Base-by-base conservation (phyloP, 2,329 filamentous ascomycete species). In the Monilinia fructigena region DNA sequence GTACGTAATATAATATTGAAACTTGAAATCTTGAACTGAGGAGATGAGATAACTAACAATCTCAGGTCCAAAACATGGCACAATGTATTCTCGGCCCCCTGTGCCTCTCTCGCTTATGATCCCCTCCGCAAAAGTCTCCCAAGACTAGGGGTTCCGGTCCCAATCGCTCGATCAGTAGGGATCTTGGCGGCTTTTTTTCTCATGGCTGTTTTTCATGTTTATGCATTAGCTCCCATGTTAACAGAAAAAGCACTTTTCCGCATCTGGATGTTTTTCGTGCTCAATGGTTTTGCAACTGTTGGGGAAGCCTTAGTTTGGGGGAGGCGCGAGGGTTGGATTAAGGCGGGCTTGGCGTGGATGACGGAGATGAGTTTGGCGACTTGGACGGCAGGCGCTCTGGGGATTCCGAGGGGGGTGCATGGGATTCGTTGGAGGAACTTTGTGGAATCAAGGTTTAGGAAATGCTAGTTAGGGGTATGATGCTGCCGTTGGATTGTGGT, bases 191-290 rank as follows among this genome's bases (percentile, higher is more conserved):
- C 76, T 0, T 80, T 80, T 63, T 69, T 64, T 23, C 68, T 80
- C 16, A 80, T 80, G 79, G 77, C 75, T 0, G 55, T 73, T 11
- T 80, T 80, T 67, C 79, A 80, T 62, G 72, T 78, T 8, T 79
- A 78, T 69, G 75, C 73, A 1, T 67, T 80, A 14, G 69, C 72
- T 26, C 78, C 78, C 4, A 74, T 80, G 35, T 65, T 80, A 0
- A 70, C 71, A 0, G 53, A 64, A 8, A 72, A 76, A 66, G 77
- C 73, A 1, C 68, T 78, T 18, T 66, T 69, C 40, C 71, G 78
- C 23, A 76, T 80, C 28, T 76, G 72, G 3, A 53, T 75, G 4
- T 80, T 80, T 69, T 80, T 80, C 64, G 62, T 79, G 23, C 50
- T 77, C 7, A 80, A 80, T 70, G 79, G 79, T 0, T 69, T 80